These are phyloP conservation scores for Backusella sp. DNA, from an alignment of 192 early-diverging fungal genomes.

Conservation along the genomic window DNA sequence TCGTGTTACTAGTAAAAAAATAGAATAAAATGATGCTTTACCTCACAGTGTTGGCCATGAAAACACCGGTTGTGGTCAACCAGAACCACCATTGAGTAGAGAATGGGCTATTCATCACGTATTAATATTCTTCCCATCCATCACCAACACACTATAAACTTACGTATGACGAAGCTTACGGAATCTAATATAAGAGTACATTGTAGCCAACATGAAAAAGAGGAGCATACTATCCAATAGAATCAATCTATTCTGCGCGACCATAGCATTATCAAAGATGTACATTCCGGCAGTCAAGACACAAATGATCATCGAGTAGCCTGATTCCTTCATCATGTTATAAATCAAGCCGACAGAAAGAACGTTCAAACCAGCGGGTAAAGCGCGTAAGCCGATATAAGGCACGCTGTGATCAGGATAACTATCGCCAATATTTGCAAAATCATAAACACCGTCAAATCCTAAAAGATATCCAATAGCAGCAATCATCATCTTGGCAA, in stretches of 20 bases:
- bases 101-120: constrained; percentile 57
- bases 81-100: constrained; percentile 82
- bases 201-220: constrained; percentile 77
- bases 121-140: not conserved
- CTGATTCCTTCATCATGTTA: constrained; percentile 75
- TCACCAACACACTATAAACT: not conserved
- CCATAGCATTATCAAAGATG: constrained; percentile 75
- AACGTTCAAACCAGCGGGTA: constrained; percentile 75
- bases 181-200: constrained; percentile 87
- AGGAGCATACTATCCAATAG: constrained; percentile 86
- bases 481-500: constrained; percentile 91
- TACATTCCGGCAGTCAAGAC: not conserved
- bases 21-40: constrained; percentile 55
- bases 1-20: constrained; percentile 30
- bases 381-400: constrained; percentile 75
- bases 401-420: constrained; percentile 85
- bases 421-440: constrained; percentile 83
- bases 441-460: constrained; percentile 87
- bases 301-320: constrained; percentile 53
- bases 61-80: constrained; percentile 78
- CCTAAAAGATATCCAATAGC: constrained; percentile 70
- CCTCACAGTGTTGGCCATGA: constrained; percentile 66
- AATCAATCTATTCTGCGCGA: constrained; percentile 89
- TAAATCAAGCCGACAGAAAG: constrained; percentile 75
- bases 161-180: constrained; percentile 49